Conservation (phyloP, 2,329 filamentous ascomycete genomes). For the Didymella keratinophila region DNA sequence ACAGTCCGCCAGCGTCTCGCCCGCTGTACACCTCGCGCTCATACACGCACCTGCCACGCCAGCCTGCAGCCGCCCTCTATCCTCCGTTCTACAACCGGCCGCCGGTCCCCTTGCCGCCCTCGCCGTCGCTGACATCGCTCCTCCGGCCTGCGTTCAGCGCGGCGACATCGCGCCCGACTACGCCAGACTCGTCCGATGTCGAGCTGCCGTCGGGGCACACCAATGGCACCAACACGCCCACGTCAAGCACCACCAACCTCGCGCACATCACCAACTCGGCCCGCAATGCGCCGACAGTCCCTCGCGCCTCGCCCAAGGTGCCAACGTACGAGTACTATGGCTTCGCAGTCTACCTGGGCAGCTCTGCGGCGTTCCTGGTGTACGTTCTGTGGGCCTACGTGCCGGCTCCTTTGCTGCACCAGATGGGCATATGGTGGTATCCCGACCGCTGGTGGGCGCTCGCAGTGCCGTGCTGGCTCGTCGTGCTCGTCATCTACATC, state of each 20-base stretch:
- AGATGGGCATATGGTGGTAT: conserved; percentile 94
- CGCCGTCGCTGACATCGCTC: conserved; percentile 89
- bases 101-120: conserved; percentile 92
- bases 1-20: conserved; percentile 30
- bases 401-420: conserved; percentile 88
- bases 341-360: conserved; percentile 94
- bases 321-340: conserved; percentile 99
- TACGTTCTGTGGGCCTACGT: conserved; percentile 87
- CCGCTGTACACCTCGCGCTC: conserved; percentile 56
- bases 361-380: conserved; percentile 77
- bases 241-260: conserved; percentile 64
- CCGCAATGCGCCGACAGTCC: conserved; percentile 69
- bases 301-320: conserved; percentile 87
- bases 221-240: conserved; percentile 38
- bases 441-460: conserved; percentile 98
- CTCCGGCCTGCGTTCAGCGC: conserved; percentile 73
- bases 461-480: conserved; percentile 87
- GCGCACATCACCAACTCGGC: conserved; percentile 67
- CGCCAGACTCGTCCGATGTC: conserved; percentile 88
- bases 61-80: conserved; percentile 56
- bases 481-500: conserved; percentile 88
- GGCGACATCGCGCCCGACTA: conserved; percentile 78
- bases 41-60: conserved; percentile 54
- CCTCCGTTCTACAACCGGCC: conserved; percentile 97
- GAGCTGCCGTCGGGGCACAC: conserved; percentile 57